These are phyloP conservation scores for Rhynchosporium graminicola DNA, from an alignment of 2,329 filamentous ascomycete genomes.

Conservation along the genomic window DNA sequence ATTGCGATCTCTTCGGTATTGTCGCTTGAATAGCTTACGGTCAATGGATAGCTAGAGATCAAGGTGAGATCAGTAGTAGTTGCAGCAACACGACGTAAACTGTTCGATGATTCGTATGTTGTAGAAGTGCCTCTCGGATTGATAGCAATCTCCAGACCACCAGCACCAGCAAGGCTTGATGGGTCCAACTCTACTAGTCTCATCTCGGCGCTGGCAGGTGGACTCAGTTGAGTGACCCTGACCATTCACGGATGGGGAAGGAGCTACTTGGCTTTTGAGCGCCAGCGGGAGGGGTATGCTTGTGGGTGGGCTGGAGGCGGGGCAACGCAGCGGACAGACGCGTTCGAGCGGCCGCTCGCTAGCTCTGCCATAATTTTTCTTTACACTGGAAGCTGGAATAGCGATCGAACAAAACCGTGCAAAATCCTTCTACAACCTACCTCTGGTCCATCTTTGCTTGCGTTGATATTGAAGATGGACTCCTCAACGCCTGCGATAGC, in stretches of 20 bases:
- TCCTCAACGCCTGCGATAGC: slow-evolving; percentile 29
- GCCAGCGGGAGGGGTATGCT: background rate
- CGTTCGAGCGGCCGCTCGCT: background rate
- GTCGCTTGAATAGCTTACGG: background rate
- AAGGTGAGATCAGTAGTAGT: background rate
- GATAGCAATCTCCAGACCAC: background rate
- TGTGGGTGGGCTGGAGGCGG: background rate
- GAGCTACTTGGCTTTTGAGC: background rate
- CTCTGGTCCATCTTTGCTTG: background rate
- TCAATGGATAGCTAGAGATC: background rate
- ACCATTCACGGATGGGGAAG: background rate
- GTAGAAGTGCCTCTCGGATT: background rate
- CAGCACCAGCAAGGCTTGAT: too few species aligned
- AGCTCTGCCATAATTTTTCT: too few species aligned
- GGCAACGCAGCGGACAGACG: too few species aligned
- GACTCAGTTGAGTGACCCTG: background rate
- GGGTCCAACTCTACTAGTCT: background rate
- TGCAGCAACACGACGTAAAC: background rate
- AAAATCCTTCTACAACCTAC: too few species aligned
- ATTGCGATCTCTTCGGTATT: background rate
- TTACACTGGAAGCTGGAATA: background rate
- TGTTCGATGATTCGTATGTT: background rate
- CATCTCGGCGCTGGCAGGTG: background rate
- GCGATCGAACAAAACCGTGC: too few species aligned
- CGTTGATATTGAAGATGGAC: slow-evolving; percentile 1